A percentile compares a stretch with the other conserved stretches of the same genome.
Conservation (phyloP, 208 protist genomes). For the Jaenimonas drosophilae region DNA sequence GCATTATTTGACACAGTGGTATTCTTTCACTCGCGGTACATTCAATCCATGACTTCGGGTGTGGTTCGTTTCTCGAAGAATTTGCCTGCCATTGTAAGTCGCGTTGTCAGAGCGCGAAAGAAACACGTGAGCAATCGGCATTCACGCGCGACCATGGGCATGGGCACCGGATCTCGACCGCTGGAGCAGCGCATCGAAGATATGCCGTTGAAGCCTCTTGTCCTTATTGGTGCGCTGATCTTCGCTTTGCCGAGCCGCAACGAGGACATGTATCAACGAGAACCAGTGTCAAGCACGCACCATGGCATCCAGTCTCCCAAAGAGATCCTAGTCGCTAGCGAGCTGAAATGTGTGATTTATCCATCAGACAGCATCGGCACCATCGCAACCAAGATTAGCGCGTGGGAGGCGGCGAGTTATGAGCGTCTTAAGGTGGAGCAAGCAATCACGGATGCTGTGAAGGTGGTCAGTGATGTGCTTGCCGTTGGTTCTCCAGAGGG, state of each 20-base stretch:
- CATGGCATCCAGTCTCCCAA: constrained; percentile 34
- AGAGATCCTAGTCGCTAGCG: constrained; percentile 44
- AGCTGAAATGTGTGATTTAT: constrained; percentile 63
- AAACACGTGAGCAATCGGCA: constrained; percentile 22
- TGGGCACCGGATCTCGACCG: constrained; percentile 47
- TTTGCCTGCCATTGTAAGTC: constrained; percentile 67
- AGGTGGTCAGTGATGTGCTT: constrained; percentile 44
- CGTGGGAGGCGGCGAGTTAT: constrained; percentile 76
- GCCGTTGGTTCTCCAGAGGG: constrained; percentile 14
- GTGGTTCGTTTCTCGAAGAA: constrained; percentile 73
- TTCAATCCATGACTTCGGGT: constrained; percentile 53
- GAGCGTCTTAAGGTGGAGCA: constrained; percentile 68
- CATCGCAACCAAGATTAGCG: constrained; percentile 54
- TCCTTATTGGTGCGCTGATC: constrained; percentile 69
- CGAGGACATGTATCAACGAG: background rate
- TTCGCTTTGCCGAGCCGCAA: constrained; percentile 25
- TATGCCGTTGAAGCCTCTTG: constrained; percentile 84
- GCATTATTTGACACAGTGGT: constrained; percentile 75
- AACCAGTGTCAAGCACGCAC: constrained; percentile 23
- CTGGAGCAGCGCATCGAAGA: constrained; percentile 66
- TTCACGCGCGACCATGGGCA: constrained; percentile 15
- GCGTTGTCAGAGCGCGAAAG: constrained; percentile 59
- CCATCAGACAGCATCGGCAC: constrained; percentile 60
- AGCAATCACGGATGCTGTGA: constrained; percentile 55
- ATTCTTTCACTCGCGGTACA: constrained; percentile 71